Conservation (phyloP, 116 monocot species). For the Dioscorea cayenensis region DNA sequence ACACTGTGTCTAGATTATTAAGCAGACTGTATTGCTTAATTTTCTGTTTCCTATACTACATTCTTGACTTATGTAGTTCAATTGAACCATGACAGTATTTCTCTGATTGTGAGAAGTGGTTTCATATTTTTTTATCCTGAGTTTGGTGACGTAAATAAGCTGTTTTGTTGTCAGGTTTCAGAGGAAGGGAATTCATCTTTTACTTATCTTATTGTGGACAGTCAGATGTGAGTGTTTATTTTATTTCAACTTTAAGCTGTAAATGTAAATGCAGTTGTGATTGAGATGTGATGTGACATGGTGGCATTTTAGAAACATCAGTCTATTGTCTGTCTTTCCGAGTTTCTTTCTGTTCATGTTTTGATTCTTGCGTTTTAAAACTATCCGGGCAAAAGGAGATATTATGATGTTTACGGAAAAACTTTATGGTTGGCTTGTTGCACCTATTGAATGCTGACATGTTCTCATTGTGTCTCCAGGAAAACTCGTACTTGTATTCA, state of each 20-base stretch:
- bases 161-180: slow-evolving; percentile 51
- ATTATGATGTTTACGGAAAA: too few relatives aligned
- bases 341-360: not conserved
- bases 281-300: too few relatives aligned
- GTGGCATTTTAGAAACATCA: too few relatives aligned
- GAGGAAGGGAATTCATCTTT: slow-evolving; percentile 91
- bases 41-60: not conserved
- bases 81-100: too few relatives aligned
- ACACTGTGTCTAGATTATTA: too few relatives aligned
- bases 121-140: not conserved
- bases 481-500: slow-evolving; percentile 96
- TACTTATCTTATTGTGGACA: slow-evolving; percentile 96
- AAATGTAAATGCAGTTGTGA: not conserved
- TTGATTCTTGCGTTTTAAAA: too few relatives aligned
- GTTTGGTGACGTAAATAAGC: not conserved
- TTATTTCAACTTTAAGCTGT: slow-evolving; percentile 2
- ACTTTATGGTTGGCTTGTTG: not conserved
- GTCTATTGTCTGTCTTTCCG: not conserved
- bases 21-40: too few relatives aligned
- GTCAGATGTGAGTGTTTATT: slow-evolving; percentile 61
- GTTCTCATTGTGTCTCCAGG: slow-evolving; percentile 27
- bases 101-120: too few relatives aligned
- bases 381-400: too few relatives aligned
- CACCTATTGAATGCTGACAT: not conserved
- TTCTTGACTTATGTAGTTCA: not conserved